Base-by-base conservation (phyloP, 768 basidiomycete genomes). In the Tulasnella sp. region DNA sequence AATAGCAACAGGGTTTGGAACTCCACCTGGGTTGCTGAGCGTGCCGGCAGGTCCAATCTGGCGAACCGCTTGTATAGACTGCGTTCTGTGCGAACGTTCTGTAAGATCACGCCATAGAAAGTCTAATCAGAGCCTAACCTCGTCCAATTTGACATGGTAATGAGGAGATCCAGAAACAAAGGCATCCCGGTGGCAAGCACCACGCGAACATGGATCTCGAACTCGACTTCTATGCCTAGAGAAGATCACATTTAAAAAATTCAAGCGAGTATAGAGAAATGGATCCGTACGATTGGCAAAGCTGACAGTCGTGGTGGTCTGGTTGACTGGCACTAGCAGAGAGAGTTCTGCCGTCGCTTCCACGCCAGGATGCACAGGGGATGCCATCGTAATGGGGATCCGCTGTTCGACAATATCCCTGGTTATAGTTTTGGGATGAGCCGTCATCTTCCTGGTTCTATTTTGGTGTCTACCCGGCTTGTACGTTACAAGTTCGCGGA, bases 81-180 rank as follows among this genome's bases (percentile, higher is more conserved):
- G 91, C 62, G 86, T 86, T 83, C 94, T 94, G 80, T 44, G 80
- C 24, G 19, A 31, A 36, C 16, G 36, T 21, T 34, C 36, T 19
- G 14, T 34, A 27, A 71, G 74, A 21, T 31, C 12, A 4, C 2
- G 31, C 62, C 10, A 52, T 24, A 52, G n/a, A 14, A 9, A 44
- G 16, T 44, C 4, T 44, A 12, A 44, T 44, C 42, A 44, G 42
- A 2, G 42, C 86, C 91, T 68, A 81, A 93, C 94, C 92, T 89
- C 82, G 92, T 93, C 94, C 94, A 95, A 82, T 95, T 95, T 7
- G 94, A 94, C 46, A 96, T 87, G 71, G 94, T 91, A 24, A 95
- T 88, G 24, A 94, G 94, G 38, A 96, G 85, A 36, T 94, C 93
- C 87, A 94, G 89, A n/a, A 88, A 86, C 19, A 95, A 83, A 42